Evolutionary conservation across 768 basidiomycete genomes (phyloP).

Genomic region (Boletus reticulatus): DNA sequence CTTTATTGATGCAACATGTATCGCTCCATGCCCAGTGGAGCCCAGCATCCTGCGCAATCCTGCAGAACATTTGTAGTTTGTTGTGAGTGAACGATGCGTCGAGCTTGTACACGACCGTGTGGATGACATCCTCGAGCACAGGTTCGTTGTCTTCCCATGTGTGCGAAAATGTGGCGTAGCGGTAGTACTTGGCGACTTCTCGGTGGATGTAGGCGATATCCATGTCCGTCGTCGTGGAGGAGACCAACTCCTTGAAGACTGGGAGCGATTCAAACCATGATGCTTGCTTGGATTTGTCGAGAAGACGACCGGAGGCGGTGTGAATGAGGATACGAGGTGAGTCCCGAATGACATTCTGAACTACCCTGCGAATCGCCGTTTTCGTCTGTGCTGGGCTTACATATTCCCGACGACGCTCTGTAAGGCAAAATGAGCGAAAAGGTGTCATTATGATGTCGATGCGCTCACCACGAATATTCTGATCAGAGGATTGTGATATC

Average conservation of each 20-base stretch:
- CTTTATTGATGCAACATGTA: background rate
- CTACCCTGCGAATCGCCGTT: background rate
- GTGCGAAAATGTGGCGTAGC: slow-evolving; percentile 1
- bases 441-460: too few species aligned
- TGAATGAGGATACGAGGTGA: slow-evolving; percentile 7
- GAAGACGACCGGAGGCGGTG: slow-evolving; percentile 3
- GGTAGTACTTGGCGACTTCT: background rate
- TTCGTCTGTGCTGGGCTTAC: background rate
- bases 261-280: slow-evolving; percentile 1
- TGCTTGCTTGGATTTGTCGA: slow-evolving; percentile 1
- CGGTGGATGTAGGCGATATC: background rate
- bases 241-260: slow-evolving; percentile 2
- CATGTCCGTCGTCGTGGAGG: slow-evolving; percentile 5
- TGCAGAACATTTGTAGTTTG: slow-evolving; percentile 1
- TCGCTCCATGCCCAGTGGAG: background rate
- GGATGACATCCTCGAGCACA: background rate
- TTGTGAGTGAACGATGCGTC: background rate
- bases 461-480: background rate
- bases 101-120: background rate
- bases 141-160: background rate
- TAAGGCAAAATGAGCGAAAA: background rate
- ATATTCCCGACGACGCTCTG: background rate
- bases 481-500: background rate
- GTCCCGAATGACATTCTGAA: slow-evolving; percentile 1
- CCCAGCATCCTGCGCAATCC: background rate